These are phyloP conservation scores for Starmera caribaea DNA, from an alignment of 805 yeast genomes.

Conservation along the genomic window DNA sequence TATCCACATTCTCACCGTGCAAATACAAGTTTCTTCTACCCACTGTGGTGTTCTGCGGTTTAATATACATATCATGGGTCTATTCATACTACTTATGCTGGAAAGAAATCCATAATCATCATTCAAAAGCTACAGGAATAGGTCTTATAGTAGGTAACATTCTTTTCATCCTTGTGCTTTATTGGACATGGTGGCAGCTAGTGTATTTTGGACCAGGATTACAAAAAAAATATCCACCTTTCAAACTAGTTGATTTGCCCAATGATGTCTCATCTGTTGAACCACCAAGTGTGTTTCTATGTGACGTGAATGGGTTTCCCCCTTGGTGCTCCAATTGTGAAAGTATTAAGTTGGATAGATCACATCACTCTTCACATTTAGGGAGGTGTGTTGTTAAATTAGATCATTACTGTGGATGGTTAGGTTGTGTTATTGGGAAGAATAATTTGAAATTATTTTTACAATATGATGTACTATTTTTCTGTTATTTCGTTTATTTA, in stretches of 20 bases:
- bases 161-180: constrained; percentile 17
- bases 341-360: constrained; percentile 53
- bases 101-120: constrained; percentile 17
- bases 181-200: constrained; percentile 36
- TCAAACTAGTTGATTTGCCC: constrained; percentile 18
- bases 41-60: constrained; percentile 1
- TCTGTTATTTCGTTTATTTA: constrained; percentile 27
- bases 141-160: constrained; percentile 23
- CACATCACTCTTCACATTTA: constrained; percentile 56
- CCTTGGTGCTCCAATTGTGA: constrained; percentile 64
- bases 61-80: constrained; percentile 15
- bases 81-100: constrained; percentile 20
- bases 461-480: constrained; percentile 34
- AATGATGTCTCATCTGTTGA: constrained; percentile 17
- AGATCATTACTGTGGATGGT: constrained; percentile 81
- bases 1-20: too few species aligned
- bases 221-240: constrained; percentile 28
- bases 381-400: constrained; percentile 57
- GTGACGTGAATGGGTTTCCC: constrained; percentile 70
- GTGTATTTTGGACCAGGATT: constrained; percentile 51
- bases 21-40: constrained; percentile 4
- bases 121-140: constrained; percentile 19
- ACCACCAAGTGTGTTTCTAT: constrained; percentile 52
- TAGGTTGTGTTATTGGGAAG: constrained; percentile 66
- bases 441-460: constrained; percentile 53